phyloP scores from a whole-genome alignment of 129 eudicot genomes.

The Saposhnikovia divaricata region DNA sequence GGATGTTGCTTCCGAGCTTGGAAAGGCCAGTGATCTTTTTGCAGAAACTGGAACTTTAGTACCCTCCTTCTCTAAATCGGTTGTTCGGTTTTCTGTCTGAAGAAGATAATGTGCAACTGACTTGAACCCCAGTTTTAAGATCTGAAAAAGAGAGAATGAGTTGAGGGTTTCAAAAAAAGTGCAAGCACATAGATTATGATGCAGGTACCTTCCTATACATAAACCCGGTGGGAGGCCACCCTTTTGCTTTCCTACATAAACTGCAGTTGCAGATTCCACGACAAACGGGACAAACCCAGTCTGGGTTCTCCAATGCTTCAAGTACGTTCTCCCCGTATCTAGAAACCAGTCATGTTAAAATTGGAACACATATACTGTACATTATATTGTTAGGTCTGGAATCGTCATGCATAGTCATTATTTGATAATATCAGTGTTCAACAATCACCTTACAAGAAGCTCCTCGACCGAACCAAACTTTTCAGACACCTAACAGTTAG shows the following conservation, averaged over 20 bases:
- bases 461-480: neutral
- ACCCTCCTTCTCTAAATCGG: constrained; percentile 23
- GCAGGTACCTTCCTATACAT: constrained; percentile 53
- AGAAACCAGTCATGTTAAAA: constrained; percentile 12
- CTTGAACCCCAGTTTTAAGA: constrained; percentile 62
- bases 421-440: neutral
- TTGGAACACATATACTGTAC: neutral
- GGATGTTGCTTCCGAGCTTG: constrained; percentile 15
- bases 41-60: constrained; percentile 31
- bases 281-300: constrained; percentile 90
- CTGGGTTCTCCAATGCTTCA: constrained; percentile 71
- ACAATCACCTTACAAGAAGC: neutral
- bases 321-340: constrained; percentile 94
- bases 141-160: constrained; percentile 28
- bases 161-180: neutral
- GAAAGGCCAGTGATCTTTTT: constrained; percentile 53
- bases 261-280: constrained; percentile 99
- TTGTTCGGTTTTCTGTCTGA: constrained; percentile 40
- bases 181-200: neutral
- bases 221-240: constrained; percentile 81
- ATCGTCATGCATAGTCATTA: neutral
- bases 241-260: constrained; percentile 89
- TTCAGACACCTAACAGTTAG: neutral
- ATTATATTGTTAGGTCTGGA: neutral
- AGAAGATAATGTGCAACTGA: constrained; percentile 97